A percentile compares a stretch with the other conserved stretches of the same genome.
Conservation (phyloP, 345 rosid genomes). For the Eucalyptus polybractea region DNA sequence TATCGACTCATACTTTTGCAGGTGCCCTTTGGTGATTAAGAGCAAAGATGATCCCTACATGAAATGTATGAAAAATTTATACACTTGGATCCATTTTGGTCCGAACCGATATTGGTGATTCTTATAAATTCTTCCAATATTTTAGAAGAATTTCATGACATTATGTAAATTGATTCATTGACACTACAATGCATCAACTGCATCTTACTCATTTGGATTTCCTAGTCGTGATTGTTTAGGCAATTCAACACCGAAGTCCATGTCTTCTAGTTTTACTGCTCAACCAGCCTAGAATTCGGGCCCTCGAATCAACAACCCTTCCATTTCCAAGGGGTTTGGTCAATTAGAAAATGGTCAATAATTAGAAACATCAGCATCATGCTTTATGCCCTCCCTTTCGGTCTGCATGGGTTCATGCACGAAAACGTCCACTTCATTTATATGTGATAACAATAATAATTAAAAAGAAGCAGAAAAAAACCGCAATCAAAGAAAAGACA, state of each 20-base stretch:
- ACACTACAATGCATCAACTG: background rate
- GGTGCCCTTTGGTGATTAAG: background rate
- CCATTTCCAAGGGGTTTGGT: background rate
- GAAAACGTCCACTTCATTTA: background rate
- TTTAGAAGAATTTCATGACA: background rate
- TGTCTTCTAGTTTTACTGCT: background rate
- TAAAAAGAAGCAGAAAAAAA: background rate
- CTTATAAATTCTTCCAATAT: background rate
- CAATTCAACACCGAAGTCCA: background rate
- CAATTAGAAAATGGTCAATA: background rate
- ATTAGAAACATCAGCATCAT: background rate
- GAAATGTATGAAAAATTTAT: background rate
- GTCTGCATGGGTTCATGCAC: background rate
- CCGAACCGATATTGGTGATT: background rate
- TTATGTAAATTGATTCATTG: background rate
- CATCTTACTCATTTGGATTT: background rate
- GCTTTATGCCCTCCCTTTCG: background rate
- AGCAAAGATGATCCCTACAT: background rate
- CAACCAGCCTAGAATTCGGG: background rate
- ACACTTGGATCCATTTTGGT: background rate
- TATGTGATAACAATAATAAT: background rate
- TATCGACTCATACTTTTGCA: background rate
- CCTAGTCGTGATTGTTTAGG: background rate
- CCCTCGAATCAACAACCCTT: background rate
- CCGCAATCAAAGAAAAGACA: background rate